Percentiles rank a stretch among this genome's conserved stretches.
phyloP scores from a whole-genome alignment of 768 basidiomycete species.

The Lactarius tabidus region DNA sequence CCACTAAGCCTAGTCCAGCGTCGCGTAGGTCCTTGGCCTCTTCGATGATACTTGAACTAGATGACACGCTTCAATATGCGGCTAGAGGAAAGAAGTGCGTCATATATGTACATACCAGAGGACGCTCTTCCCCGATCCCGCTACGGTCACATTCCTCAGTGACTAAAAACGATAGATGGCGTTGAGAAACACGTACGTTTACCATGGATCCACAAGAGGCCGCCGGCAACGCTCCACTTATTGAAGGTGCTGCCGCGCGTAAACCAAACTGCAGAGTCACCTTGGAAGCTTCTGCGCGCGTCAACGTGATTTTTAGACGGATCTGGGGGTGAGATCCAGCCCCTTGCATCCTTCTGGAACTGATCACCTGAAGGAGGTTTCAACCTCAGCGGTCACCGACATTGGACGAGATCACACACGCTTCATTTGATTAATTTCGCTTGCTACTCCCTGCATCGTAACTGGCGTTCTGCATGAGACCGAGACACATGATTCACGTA shows the following conservation, averaged over 20 bases:
- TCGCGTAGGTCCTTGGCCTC: background rate
- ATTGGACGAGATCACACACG: background rate
- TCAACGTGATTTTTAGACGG: slow-evolving; percentile 5
- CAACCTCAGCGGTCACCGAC: background rate
- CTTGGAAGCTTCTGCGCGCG: background rate
- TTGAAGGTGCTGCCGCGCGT: background rate
- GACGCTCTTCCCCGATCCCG: slow-evolving; percentile 9
- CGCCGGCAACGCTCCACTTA: background rate
- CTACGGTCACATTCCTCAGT: too few species aligned
- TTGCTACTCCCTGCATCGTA: background rate
- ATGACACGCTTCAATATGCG: background rate
- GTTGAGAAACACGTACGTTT: background rate
- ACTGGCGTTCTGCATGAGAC: background rate
- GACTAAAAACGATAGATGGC: background rate
- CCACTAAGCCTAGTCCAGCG: background rate
- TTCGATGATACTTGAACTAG: background rate
- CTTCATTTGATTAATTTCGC: slow-evolving; percentile 4
- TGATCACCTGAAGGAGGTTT: background rate
- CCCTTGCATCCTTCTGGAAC: background rate
- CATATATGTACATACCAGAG: background rate
- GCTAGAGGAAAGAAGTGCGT: background rate
- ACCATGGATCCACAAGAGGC: slow-evolving; percentile 1
- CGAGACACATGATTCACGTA: background rate
- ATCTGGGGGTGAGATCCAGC: slow-evolving; percentile 7
- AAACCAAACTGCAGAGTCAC: background rate